phyloP scores from a whole-genome alignment of 495 filamentous ascomycete genomes.

The Aspergillus haitiensis region DNA sequence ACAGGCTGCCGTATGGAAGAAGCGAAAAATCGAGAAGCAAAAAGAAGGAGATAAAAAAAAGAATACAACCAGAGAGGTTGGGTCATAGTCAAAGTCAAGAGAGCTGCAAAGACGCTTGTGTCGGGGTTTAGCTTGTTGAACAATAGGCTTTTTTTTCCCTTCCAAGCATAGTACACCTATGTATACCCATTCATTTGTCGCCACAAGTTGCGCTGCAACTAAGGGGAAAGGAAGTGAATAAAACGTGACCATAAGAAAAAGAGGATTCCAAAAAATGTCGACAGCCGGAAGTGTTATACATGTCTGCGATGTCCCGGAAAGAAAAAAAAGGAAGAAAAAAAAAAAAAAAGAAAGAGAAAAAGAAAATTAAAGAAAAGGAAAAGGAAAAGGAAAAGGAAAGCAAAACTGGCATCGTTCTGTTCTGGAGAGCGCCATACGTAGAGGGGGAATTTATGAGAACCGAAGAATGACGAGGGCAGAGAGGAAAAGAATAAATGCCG shows the following conservation, averaged over 20 bases:
- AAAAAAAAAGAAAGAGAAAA: constrained; percentile 8
- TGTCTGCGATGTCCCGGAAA: constrained; percentile 25
- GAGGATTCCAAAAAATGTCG: constrained; percentile 27
- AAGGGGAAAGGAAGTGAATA: not conserved
- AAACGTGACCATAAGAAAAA: not conserved
- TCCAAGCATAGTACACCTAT: not conserved
- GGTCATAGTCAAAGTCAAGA: not conserved
- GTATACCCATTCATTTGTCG: not conserved
- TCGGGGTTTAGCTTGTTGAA: constrained; percentile 3
- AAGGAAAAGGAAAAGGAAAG: too few species aligned
- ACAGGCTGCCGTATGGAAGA: constrained; percentile 13
- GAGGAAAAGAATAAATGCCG: constrained; percentile 18
- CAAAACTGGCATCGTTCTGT: not conserved
- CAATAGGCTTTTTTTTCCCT: not conserved
- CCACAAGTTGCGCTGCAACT: not conserved
- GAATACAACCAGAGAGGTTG: constrained; percentile 1
- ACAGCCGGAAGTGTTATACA: constrained; percentile 32
- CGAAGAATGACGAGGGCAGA: not conserved
- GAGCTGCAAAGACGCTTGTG: not conserved
- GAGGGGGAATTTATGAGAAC: not conserved
- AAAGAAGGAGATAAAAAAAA: not conserved
- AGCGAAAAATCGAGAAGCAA: not conserved
- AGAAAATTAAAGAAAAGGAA: constrained; percentile 18
- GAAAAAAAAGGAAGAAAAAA: constrained; percentile 4
- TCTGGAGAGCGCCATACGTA: too few species aligned